These are phyloP conservation scores for Penicillium sp. DNA, from an alignment of 2,329 filamentous ascomycete species.

Conservation along the genomic window DNA sequence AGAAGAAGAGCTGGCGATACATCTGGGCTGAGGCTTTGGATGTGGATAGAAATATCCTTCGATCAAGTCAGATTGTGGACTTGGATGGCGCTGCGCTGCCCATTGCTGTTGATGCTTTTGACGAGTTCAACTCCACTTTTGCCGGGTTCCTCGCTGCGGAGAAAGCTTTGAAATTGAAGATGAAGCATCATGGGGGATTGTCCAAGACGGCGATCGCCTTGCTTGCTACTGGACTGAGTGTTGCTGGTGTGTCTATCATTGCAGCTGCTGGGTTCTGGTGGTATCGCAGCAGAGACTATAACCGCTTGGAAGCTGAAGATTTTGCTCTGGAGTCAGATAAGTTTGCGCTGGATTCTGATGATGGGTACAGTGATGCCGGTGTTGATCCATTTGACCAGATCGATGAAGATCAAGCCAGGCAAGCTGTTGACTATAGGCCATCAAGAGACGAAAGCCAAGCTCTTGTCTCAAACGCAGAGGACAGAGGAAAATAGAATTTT, in stretches of 20 bases:
- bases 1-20: slow-evolving; percentile 3
- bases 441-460: slow-evolving; percentile 1
- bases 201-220: background rate
- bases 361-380: slow-evolving; percentile 1
- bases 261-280: background rate
- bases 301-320: background rate
- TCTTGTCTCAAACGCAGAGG: background rate
- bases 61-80: slow-evolving; percentile 5
- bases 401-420: background rate
- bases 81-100: background rate
- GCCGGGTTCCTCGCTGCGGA: background rate
- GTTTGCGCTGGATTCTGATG: background rate
- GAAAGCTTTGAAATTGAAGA: background rate
- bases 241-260: background rate
- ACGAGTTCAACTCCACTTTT: slow-evolving; percentile 1
- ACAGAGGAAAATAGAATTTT: background rate
- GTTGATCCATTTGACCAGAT: background rate
- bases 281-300: slow-evolving; percentile 2
- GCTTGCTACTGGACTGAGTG: background rate
- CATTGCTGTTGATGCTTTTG: slow-evolving; percentile 2
- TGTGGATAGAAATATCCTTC: background rate
- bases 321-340: slow-evolving; percentile 5
- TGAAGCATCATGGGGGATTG: background rate
- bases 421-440: background rate
- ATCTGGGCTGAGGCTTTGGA: slow-evolving; percentile 10